Conservation (phyloP, 2,329 filamentous ascomycete species). For the Elsinoe australis region DNA sequence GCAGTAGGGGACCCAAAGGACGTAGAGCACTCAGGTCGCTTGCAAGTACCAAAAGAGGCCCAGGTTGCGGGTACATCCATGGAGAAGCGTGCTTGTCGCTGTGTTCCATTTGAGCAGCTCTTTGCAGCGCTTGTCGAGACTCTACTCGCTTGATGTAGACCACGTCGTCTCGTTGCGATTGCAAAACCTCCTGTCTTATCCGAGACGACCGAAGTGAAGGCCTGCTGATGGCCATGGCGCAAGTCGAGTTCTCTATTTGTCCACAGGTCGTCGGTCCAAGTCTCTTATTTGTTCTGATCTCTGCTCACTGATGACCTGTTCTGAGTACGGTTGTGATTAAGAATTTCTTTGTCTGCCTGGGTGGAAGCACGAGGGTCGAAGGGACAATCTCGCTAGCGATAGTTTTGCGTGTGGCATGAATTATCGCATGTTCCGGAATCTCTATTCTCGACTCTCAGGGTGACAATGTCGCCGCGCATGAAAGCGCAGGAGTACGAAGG, state of each 20-base stretch:
- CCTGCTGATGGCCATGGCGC: too few species aligned
- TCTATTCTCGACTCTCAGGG: slow-evolving; percentile 4
- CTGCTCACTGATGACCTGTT: slow-evolving; percentile 44
- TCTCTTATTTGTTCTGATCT: too few species aligned
- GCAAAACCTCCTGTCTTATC: too few species aligned
- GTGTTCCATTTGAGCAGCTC: background rate
- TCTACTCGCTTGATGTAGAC: too few species aligned
- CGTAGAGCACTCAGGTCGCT: too few species aligned
- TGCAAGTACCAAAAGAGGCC: background rate
- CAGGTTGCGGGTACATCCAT: background rate
- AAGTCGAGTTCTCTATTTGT: too few species aligned
- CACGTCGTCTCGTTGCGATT: too few species aligned
- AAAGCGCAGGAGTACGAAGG: background rate
- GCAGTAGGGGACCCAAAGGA: too few species aligned
- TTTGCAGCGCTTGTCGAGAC: too few species aligned
- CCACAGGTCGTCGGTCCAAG: too few species aligned
- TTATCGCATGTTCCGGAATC: slow-evolving; percentile 8
- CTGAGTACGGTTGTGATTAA: slow-evolving; percentile 10
- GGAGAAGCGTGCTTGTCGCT: background rate
- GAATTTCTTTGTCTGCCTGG: slow-evolving; percentile 12
- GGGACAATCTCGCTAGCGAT: background rate
- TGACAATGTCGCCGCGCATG: background rate
- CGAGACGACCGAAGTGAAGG: too few species aligned
- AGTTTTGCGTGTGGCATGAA: background rate
- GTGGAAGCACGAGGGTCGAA: background rate